Percentiles rank a stretch among this genome's conserved stretches.
These are phyloP conservation scores for Alternaria alternata DNA, from an alignment of 2,329 filamentous ascomycete species.

Conservation along the genomic window DNA sequence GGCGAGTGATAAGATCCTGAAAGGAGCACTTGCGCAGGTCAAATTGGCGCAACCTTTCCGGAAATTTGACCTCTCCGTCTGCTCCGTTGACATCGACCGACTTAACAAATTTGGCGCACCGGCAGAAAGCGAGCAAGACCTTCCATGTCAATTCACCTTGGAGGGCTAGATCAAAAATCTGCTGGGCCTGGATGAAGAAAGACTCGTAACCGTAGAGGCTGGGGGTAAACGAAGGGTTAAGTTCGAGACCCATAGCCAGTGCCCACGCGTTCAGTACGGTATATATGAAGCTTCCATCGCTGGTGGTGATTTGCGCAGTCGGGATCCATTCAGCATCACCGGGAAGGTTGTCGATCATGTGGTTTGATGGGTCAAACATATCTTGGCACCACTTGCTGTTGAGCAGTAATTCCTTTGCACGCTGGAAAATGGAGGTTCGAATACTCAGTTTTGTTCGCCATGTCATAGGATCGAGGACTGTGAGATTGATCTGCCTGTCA, in stretches of 20 bases:
- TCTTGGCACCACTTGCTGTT: slow-evolving; percentile 3
- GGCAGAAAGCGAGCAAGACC: slow-evolving; percentile 19
- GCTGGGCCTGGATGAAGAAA: slow-evolving; percentile 13
- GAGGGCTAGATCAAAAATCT: slow-evolving; percentile 13
- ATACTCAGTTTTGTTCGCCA: slow-evolving; percentile 4
- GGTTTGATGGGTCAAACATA: background rate
- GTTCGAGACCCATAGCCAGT: slow-evolving; percentile 25
- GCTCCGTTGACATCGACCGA: background rate
- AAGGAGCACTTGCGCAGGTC: slow-evolving; percentile 5
- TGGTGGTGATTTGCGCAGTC: slow-evolving; percentile 7
- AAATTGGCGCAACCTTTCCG: slow-evolving; percentile 10
- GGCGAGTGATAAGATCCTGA: background rate
- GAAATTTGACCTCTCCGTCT: background rate
- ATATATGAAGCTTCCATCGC: slow-evolving; percentile 3
- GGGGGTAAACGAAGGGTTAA: slow-evolving; percentile 12
- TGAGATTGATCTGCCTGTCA: slow-evolving; percentile 8
- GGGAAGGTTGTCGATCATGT: background rate
- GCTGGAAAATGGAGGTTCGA: slow-evolving; percentile 1
- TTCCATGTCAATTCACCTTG: slow-evolving; percentile 19
- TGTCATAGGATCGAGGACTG: slow-evolving; percentile 15
- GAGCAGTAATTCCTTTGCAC: background rate
- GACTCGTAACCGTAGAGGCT: background rate
- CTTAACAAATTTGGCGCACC: slow-evolving; percentile 12
- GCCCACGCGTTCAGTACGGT: slow-evolving; percentile 30
- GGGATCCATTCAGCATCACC: slow-evolving; percentile 7